These are phyloP conservation scores for Oryza coarctata DNA, from an alignment of 176 grass and related monocot genomes.

Conservation along the genomic window DNA sequence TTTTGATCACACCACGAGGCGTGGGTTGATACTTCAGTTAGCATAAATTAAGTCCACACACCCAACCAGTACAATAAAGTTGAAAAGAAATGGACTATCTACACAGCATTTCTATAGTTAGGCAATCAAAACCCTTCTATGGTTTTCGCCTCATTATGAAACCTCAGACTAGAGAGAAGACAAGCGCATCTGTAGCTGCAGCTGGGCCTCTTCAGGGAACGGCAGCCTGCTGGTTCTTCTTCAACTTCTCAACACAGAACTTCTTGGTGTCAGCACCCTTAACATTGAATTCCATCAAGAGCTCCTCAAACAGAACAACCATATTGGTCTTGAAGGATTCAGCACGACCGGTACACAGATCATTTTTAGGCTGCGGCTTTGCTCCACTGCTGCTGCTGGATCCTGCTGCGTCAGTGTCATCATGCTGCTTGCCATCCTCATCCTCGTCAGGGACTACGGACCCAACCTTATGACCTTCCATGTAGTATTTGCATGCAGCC, in stretches of 20 bases:
- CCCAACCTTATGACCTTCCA: conserved; percentile 63
- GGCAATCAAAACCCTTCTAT: conserved; percentile 36
- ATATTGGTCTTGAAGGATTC: conserved; percentile 48
- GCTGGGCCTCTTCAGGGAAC: conserved; percentile 27
- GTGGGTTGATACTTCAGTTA: conserved; percentile 31
- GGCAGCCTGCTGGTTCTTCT: conserved; percentile 38
- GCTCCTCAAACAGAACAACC: conserved; percentile 64
- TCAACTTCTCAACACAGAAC: conserved; percentile 59
- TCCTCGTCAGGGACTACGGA: conserved; percentile 51
- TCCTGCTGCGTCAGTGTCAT: background rate
- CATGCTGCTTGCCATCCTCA: conserved; percentile 34
- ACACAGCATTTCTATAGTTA: conserved; percentile 35
- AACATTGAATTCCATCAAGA: conserved; percentile 91
- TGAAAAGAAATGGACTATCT: background rate
- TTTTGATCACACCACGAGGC: conserved; percentile 38
- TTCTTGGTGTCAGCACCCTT: conserved; percentile 79
- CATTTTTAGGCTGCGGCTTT: background rate
- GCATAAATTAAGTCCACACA: conserved; percentile 18
- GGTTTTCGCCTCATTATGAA: conserved; percentile 29
- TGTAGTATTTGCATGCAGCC: conserved; percentile 72
- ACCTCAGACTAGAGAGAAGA: conserved; percentile 9
- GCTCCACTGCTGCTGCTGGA: conserved; percentile 32
- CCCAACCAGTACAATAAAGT: conserved; percentile 1
- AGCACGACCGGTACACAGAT: background rate
- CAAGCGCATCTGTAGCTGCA: background rate